Conservation (phyloP, 345 rosid species). For the Hypericum perforatum region DNA sequence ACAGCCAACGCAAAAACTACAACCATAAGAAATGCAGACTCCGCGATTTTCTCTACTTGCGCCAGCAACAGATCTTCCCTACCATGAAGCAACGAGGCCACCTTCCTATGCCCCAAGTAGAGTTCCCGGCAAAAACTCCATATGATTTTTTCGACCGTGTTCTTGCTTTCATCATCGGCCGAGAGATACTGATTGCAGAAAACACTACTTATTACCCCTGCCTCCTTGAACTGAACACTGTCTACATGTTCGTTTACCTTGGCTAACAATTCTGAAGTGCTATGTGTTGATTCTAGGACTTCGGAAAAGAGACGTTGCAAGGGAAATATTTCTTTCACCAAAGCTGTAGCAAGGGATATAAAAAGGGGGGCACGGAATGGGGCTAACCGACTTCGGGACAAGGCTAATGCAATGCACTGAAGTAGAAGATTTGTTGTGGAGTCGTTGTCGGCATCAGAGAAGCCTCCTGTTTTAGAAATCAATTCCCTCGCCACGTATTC, state of each 20-base stretch:
- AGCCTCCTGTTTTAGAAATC: constrained; percentile 27
- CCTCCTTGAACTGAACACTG: constrained; percentile 60
- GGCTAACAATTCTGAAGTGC: constrained; percentile 16
- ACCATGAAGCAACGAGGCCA: constrained; percentile 53
- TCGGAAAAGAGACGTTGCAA: constrained; percentile 34
- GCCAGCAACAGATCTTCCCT: constrained; percentile 42
- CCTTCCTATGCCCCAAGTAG: constrained; percentile 56
- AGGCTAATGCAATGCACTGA: constrained; percentile 56
- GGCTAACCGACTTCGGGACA: constrained; percentile 65
- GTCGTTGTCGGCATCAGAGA: constrained; percentile 18
- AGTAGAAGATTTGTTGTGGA: constrained; percentile 29
- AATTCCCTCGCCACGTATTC: constrained; percentile 37
- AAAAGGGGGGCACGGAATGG: constrained; percentile 45
- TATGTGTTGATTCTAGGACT: constrained; percentile 25
- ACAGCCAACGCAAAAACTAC: constrained; percentile 69
- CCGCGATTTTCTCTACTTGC: constrained; percentile 72
- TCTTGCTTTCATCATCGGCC: constrained; percentile 50
- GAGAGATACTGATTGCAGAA: constrained; percentile 27
- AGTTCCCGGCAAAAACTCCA: constrained; percentile 76
- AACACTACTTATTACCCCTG: constrained; percentile 32
- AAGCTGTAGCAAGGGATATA: constrained; percentile 54
- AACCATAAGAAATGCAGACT: constrained; percentile 88
- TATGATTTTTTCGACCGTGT: constrained; percentile 49
- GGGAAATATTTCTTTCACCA: constrained; percentile 67
- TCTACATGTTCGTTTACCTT: constrained; percentile 48